Evolutionary conservation across 1,139 yeast species (phyloP).

Genomic region (Tardiomyces blankii): DNA sequence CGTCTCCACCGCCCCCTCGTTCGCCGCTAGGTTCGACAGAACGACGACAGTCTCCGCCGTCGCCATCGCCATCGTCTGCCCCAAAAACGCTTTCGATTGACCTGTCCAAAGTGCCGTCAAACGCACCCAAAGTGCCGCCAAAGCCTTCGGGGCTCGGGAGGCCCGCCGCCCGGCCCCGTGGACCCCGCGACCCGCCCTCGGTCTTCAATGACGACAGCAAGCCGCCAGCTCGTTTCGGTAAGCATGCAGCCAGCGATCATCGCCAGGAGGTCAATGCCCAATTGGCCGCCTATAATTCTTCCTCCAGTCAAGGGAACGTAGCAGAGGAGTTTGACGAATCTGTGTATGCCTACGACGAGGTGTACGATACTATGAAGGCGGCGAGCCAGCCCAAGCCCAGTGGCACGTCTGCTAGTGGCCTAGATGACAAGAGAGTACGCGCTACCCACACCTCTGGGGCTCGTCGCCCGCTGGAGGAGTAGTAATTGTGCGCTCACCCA

Average conservation of each 20-base stretch:
- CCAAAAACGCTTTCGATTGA: not conserved
- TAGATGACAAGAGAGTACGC: not conserved
- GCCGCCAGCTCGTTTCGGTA: not conserved
- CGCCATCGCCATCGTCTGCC: not conserved
- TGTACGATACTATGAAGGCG: constrained; percentile 27
- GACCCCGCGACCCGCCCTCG: not conserved
- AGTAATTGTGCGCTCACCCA: not conserved
- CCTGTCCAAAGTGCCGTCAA: not conserved
- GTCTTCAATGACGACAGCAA: not conserved
- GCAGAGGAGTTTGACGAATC: constrained; percentile 9
- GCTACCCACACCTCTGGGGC: not conserved
- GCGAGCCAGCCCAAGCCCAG: constrained; percentile 10
- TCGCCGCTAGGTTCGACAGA: too few species aligned
- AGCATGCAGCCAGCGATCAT: not conserved
- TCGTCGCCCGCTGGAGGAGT: not conserved
- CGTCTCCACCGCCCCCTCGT: too few species aligned
- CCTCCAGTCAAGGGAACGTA: not conserved
- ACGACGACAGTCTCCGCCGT: too few species aligned
- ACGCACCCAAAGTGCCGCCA: not conserved
- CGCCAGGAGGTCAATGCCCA: not conserved
- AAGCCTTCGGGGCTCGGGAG: not conserved
- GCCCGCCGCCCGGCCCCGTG: not conserved
- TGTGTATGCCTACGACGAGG: constrained; percentile 28
- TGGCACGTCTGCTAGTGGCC: constrained; percentile 7
- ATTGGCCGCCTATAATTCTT: not conserved